phyloP scores from a whole-genome alignment of 805 yeast species.

The Starmerella apis region DNA sequence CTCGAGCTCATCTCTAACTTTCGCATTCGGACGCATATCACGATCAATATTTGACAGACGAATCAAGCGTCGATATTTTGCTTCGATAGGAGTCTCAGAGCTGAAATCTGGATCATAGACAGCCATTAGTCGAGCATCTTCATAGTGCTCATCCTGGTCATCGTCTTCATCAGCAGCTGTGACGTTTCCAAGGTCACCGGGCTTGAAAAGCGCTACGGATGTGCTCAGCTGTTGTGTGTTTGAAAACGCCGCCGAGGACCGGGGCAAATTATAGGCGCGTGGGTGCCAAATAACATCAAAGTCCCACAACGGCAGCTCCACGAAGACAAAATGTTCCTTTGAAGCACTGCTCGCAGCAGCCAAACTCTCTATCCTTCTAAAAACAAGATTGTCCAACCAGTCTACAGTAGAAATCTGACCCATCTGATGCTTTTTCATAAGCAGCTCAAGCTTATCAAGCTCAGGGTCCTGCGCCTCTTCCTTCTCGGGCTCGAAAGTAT shows the following conservation, averaged over 20 bases:
- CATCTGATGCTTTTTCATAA: constrained; percentile 52
- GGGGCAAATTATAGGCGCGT: constrained; percentile 19
- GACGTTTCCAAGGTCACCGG: constrained; percentile 4
- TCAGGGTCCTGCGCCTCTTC: constrained; percentile 24
- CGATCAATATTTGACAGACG: constrained; percentile 67
- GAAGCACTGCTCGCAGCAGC: constrained; percentile 13
- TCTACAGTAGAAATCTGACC: constrained; percentile 51
- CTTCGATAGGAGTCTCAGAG: constrained; percentile 72
- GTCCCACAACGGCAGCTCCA: constrained; percentile 58
- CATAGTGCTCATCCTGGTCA: constrained; percentile 20
- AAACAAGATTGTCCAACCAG: constrained; percentile 67
- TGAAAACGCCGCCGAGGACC: constrained; percentile 25
- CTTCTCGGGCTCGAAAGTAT: background rate
- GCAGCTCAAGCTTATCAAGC: constrained; percentile 43
- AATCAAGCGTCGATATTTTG: constrained; percentile 72
- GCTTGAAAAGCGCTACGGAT: constrained; percentile 23
- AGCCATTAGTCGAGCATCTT: constrained; percentile 24
- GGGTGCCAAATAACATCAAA: constrained; percentile 64
- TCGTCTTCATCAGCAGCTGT: constrained; percentile 15
- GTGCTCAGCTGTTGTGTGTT: constrained; percentile 26
- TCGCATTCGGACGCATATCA: constrained; percentile 81
- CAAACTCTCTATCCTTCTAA: constrained; percentile 43
- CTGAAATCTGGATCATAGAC: constrained; percentile 63
- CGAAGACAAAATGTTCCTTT: constrained; percentile 34
- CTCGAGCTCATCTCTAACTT: constrained; percentile 60